Conservation (phyloP, 805 yeast species). For the Ogataea nonfermentans region DNA sequence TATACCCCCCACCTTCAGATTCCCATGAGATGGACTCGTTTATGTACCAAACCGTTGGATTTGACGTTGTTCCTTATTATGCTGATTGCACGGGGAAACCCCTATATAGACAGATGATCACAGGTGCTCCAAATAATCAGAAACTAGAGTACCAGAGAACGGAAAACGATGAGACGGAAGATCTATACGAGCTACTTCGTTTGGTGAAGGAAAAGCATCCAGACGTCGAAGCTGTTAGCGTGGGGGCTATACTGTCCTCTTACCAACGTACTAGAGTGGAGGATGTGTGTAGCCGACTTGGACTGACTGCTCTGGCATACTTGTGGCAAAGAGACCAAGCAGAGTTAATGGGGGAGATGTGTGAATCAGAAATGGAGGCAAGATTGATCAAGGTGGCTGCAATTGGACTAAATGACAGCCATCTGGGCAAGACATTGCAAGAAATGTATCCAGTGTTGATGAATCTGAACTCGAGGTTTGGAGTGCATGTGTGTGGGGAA, state of each 20-base stretch:
- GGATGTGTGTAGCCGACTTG: constrained; percentile 75
- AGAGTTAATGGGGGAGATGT: constrained; percentile 81
- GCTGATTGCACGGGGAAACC: constrained; percentile 76
- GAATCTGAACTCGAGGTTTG: constrained; percentile 60
- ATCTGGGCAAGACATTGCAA: constrained; percentile 67
- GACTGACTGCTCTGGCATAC: constrained; percentile 67
- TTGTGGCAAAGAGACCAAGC: constrained; percentile 89
- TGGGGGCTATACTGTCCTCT: constrained; percentile 94
- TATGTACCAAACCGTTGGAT: constrained; percentile 98
- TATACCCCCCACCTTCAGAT: constrained; percentile 53
- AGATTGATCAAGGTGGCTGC: constrained; percentile 92
- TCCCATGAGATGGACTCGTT: constrained; percentile 84
- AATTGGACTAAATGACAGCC: constrained; percentile 64
- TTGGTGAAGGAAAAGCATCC: constrained; percentile 56
- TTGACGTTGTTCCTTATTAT: constrained; percentile 66
- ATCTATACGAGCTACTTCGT: constrained; percentile 54
- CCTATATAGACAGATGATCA: constrained; percentile 64
- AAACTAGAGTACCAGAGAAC: constrained; percentile 69
- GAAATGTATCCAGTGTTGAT: constrained; percentile 59
- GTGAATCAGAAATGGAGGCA: constrained; percentile 67
- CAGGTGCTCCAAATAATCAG: constrained; percentile 61
- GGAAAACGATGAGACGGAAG: constrained; percentile 83
- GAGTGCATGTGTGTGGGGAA: constrained; percentile 95
- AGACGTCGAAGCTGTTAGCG: constrained; percentile 80
- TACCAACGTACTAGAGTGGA: constrained; percentile 95